Evolutionary conservation across 768 basidiomycete genomes (phyloP), one percentile per base, ranked within the genome.

Genomic region (Collybiopsis confluens): DNA sequence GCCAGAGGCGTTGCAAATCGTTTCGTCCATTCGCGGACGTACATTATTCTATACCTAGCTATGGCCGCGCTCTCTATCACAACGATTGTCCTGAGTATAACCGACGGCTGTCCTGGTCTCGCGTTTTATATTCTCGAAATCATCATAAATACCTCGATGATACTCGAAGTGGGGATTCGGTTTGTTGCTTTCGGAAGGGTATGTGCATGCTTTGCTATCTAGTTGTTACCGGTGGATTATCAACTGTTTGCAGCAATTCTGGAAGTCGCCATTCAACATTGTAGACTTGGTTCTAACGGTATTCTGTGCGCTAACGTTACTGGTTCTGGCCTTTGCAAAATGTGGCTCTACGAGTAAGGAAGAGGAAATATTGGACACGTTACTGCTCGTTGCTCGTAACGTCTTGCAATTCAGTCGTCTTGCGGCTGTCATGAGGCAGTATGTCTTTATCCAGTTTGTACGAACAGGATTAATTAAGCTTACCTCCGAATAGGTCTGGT

Each of bases 341-440:
- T 93, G 92, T 65, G 87, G 86, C 21, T 64, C 81, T 27, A 82
- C 83, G 35, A 92, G 89, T 67, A 92, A 91, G 71, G 90, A 92
- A 63, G 96, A 99, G 70, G 95, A 97, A 63, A 73, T 98, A 1
- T 78, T 98, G 45, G 97, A 98, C 65, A 97, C 92, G 2, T 73
- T 98, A 50, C 75, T 98, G 23, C 84, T 98, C 24, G 85, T 98
- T 59, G 92, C 90, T 18, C 82, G 96, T 38, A 98, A 98, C 65
- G 82, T 93, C 53, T 80, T 99, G 52, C 92, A 95, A 61, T 98
- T 98, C 64, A 86, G 89, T 26, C 83, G 95, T 23, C 76, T 99
- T 16, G 96, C 94, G 16, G 80, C 91, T 20, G 92, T 98, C 46
- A 88, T 98, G 82, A 80, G 95, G 70, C 91, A 94, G 93, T 96